Evolutionary conservation across 371 early-diverging fungal species (phyloP), one percentile per base, ranked within the genome.

Genomic region (Rhizomucor miehei): DNA sequence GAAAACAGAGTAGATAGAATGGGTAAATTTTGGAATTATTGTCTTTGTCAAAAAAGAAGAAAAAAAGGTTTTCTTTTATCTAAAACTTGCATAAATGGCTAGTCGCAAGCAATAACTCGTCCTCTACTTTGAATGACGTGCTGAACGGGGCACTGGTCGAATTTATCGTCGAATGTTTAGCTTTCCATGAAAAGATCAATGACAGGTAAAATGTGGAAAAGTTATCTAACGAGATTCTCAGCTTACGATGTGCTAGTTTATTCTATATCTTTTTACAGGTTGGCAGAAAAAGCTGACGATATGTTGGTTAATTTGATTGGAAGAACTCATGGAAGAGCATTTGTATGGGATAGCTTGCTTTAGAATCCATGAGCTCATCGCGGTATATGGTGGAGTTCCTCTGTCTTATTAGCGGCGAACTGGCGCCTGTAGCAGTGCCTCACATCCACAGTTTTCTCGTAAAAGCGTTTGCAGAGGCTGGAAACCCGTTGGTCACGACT

Each of bases 381-480:
- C 40, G 47, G 29, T 56, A 58, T 44, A 66, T 68, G 62, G 14
- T 55, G 17, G 69, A 70, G 70, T 43, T 73, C 1, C 41, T 67
- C 9, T 63, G 63, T 35, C 44, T 60, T 6, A 52, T 73, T 16
- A 60, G 61, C 13, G 63, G 66, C 6, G 61, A 55, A 44, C 48
- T 71, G 19, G 63, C 69, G 16, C 51, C 59, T n/a, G 38, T 51
- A 13, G 49, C 66, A 4, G 43, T 62, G 11, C 51, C 60, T 20
- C 58, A 58, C 13, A 49, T 70, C 4, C 76, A 75, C 25, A 46
- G 69, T 36, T 62, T 58, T 23, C 52, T 69, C 25, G 53, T 70
- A 2, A 45, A 56, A 13, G 44, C 56, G 0, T 59, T 69, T 21
- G 54, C 64, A 12, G 44, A 48, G 17, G 53, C 44, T 11, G 60